Evolutionary conservation across 805 yeast species (phyloP).

Genomic region (Ogataea populi-albae): DNA sequence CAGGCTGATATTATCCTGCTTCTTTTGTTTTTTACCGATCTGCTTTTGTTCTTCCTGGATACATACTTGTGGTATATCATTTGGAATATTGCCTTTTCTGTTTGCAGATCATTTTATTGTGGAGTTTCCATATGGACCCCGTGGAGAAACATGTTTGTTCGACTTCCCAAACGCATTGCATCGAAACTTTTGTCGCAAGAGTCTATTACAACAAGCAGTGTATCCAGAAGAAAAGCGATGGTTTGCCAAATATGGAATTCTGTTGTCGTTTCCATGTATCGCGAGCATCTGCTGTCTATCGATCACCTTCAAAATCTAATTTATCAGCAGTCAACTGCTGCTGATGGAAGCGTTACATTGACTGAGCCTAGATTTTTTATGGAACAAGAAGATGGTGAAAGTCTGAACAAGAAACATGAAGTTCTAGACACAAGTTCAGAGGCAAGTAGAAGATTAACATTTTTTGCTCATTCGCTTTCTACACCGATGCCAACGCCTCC

Average conservation of each 20-base stretch:
- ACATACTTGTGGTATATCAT: slow-evolving; percentile 85
- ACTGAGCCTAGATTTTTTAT: slow-evolving; percentile 77
- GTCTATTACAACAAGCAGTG: slow-evolving; percentile 29
- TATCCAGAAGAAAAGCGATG: slow-evolving; percentile 46
- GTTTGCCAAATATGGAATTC: slow-evolving; percentile 82
- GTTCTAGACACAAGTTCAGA: slow-evolving; percentile 63
- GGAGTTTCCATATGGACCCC: slow-evolving; percentile 89
- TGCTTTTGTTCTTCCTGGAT: slow-evolving; percentile 70
- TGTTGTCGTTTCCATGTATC: slow-evolving; percentile 74
- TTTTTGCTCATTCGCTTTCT: slow-evolving; percentile 85
- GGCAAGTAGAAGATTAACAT: slow-evolving; percentile 79
- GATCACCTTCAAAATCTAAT: slow-evolving; percentile 69
- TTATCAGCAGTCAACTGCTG: slow-evolving; percentile 46
- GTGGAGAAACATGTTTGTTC: slow-evolving; percentile 76
- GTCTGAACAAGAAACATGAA: slow-evolving; percentile 42
- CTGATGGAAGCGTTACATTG: slow-evolving; percentile 40
- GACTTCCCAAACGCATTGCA: slow-evolving; percentile 72
- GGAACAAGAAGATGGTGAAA: slow-evolving; percentile 70
- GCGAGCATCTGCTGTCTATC: slow-evolving; percentile 72
- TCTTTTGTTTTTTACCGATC: slow-evolving; percentile 57
- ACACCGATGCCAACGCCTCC: slow-evolving; percentile 79
- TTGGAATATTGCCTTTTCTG: slow-evolving; percentile 73
- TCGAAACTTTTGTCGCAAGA: slow-evolving; percentile 60
- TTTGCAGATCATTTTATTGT: slow-evolving; percentile 59
- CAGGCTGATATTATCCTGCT: slow-evolving; percentile 58